Percentiles rank a stretch among this genome's conserved stretches.
Conservation (phyloP, 2,329 filamentous ascomycete genomes). For the Ceratocystis albifundus region DNA sequence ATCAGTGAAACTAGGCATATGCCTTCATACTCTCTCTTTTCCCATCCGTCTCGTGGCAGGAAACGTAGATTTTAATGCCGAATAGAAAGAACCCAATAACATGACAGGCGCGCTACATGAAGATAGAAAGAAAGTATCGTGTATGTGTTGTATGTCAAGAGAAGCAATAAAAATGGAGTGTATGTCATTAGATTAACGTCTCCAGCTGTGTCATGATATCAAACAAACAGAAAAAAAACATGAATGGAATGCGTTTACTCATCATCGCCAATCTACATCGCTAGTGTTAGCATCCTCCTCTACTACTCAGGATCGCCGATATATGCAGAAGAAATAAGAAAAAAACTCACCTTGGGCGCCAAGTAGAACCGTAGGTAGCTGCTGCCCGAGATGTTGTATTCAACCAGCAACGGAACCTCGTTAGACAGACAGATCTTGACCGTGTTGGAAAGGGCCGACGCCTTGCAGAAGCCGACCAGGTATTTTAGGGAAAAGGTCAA, state of each 20-base stretch:
- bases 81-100: not conserved
- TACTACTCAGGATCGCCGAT: not conserved
- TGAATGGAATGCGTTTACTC: slow-evolving; percentile 25
- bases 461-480: slow-evolving; percentile 99
- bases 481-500: slow-evolving; percentile 99
- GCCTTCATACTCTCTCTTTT: not conserved
- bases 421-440: slow-evolving; percentile 92
- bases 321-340: too few species aligned
- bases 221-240: slow-evolving; percentile 16
- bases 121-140: not conserved
- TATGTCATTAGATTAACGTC: slow-evolving; percentile 12
- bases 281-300: not conserved
- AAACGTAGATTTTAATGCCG: not conserved
- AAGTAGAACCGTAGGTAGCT: slow-evolving; percentile 95
- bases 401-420: slow-evolving; percentile 90
- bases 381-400: slow-evolving; percentile 70
- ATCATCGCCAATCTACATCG: slow-evolving; percentile 28
- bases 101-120: not conserved
- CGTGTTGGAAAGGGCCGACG: slow-evolving; percentile 63
- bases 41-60: not conserved
- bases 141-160: too few species aligned
- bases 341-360: slow-evolving; percentile 75
- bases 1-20: not conserved
- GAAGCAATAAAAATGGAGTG: not conserved
- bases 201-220: slow-evolving; percentile 20